phyloP scores from a whole-genome alignment of 768 basidiomycete species.

The Termitomyces sp. region DNA sequence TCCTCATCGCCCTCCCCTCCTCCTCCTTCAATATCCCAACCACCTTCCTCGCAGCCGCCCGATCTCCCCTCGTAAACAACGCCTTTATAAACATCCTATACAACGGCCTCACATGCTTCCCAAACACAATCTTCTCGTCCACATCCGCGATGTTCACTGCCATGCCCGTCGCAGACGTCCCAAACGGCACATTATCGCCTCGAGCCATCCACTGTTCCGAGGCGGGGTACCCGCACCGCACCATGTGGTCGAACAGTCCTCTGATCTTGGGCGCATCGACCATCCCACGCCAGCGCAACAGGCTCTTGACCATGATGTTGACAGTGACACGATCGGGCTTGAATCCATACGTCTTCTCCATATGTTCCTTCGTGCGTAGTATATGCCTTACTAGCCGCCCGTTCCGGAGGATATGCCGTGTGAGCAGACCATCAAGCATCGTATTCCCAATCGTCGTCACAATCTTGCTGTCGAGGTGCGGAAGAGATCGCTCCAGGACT shows the following conservation, averaged over 20 bases:
- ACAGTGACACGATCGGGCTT: constrained; percentile 61
- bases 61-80: constrained; percentile 51
- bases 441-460: constrained; percentile 50
- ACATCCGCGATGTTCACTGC: constrained; percentile 30
- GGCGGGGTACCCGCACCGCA: constrained; percentile 54
- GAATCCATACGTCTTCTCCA: constrained; percentile 43
- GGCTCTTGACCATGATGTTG: constrained; percentile 61
- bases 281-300: constrained; percentile 44
- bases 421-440: constrained; percentile 41
- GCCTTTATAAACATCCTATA: constrained; percentile 71
- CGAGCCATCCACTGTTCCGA: constrained; percentile 20
- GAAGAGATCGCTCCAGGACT: constrained; percentile 26
- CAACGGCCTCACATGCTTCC: constrained; percentile 58
- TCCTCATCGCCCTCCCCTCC: constrained; percentile 19
- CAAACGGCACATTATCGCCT: constrained; percentile 37
- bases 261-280: constrained; percentile 40
- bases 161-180: constrained; percentile 21
- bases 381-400: constrained; percentile 40
- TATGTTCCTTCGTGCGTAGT: constrained; percentile 31
- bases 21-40: constrained; percentile 50
- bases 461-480: constrained; percentile 21
- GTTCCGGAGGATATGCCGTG: constrained; percentile 27
- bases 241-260: constrained; percentile 58
- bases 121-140: constrained; percentile 42
- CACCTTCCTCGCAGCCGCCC: constrained; percentile 43